phyloP scores from a whole-genome alignment of 176 grass and related monocot species.

The Poa annua region DNA sequence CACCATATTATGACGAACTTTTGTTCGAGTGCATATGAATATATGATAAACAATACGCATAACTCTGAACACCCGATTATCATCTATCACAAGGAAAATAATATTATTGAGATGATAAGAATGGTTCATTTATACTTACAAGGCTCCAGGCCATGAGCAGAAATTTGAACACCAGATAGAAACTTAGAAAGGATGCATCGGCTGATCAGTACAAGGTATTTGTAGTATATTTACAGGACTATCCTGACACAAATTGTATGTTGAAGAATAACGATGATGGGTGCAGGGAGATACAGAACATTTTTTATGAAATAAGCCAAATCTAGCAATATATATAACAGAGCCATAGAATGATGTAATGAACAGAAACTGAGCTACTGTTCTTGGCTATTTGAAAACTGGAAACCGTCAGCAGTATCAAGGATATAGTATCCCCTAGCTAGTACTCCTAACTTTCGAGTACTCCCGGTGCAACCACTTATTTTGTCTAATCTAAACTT shows the following conservation, averaged over 20 bases:
- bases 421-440: background rate
- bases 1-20: slow-evolving; percentile 47
- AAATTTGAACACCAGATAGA: too few relatives aligned
- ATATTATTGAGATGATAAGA: background rate
- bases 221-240: background rate
- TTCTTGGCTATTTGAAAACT: background rate
- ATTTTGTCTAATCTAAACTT: background rate
- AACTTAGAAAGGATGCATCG: background rate
- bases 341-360: slow-evolving; percentile 1
- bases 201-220: slow-evolving; percentile 5
- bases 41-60: background rate
- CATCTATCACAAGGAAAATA: slow-evolving; percentile 1
- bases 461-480: background rate
- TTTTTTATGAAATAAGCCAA: background rate
- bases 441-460: background rate
- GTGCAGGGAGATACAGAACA: background rate
- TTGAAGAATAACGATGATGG: background rate
- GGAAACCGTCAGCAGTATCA: background rate
- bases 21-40: slow-evolving; percentile 17
- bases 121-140: slow-evolving; percentile 5
- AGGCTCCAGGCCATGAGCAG: too few relatives aligned
- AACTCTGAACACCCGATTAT: background rate
- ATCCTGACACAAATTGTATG: background rate
- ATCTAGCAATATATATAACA: background rate
- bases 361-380: background rate